Conservation (phyloP, 2,329 filamentous ascomycete genomes). For the Fusarium sp. region DNA sequence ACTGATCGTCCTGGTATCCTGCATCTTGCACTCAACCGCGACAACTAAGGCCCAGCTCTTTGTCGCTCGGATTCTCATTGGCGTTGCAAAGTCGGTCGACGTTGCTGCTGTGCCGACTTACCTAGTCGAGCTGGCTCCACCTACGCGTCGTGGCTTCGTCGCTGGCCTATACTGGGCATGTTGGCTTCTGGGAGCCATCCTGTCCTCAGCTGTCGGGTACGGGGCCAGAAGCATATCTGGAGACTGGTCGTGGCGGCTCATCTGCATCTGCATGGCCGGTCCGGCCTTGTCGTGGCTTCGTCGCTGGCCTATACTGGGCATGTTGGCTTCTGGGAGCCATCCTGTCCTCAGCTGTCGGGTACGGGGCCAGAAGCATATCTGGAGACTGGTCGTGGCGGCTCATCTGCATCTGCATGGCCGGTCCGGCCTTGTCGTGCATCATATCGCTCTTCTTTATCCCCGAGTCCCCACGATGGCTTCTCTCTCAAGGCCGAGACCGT, state of each 20-base stretch:
- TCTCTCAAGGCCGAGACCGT: slow-evolving; percentile 55
- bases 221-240: slow-evolving; percentile 25
- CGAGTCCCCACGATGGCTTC: slow-evolving; percentile 62
- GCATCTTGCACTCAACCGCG: slow-evolving; percentile 21
- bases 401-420: slow-evolving; percentile 30
- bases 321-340: slow-evolving; percentile 30
- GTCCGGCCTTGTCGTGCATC: slow-evolving; percentile 15
- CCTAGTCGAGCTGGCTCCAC: slow-evolving; percentile 26
- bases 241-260: slow-evolving; percentile 25
- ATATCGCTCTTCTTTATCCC: slow-evolving; percentile 53
- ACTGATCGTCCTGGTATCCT: slow-evolving; percentile 18
- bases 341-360: slow-evolving; percentile 19
- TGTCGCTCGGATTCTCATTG: slow-evolving; percentile 24
- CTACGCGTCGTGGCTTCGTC: slow-evolving; percentile 26
- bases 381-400: slow-evolving; percentile 28
- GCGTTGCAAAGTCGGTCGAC: slow-evolving; percentile 27
- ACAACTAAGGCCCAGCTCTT: slow-evolving; percentile 24
- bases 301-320: slow-evolving; percentile 27
- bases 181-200: slow-evolving; percentile 27
- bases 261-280: slow-evolving; percentile 29
- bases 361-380: slow-evolving; percentile 24
- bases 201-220: slow-evolving; percentile 21
- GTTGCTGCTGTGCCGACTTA: slow-evolving; percentile 28
- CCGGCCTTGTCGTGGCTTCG: slow-evolving; percentile 22
- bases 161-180: slow-evolving; percentile 29